These are phyloP conservation scores for Globisporangium barbulae DNA, from an alignment of 352 stramenopile genomes.

Conservation along the genomic window DNA sequence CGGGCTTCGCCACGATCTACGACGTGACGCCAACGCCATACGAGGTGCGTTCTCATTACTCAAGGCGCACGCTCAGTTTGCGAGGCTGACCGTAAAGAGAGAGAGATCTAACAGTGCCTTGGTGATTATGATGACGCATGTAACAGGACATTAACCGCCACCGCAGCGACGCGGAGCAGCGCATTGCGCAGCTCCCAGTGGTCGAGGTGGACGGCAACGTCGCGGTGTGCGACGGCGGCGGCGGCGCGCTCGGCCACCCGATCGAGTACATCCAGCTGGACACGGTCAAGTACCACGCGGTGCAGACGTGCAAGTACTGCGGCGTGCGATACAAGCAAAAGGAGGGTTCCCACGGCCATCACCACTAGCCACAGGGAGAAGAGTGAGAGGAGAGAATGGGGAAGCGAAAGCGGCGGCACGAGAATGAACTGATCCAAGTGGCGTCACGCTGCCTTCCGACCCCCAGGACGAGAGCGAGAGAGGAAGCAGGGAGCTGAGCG, in stretches of 20 bases:
- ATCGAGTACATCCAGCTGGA: conserved; percentile 95
- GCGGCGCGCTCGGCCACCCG: conserved; percentile 95
- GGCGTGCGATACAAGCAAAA: conserved; percentile 90
- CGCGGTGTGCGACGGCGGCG: conserved; percentile 95
- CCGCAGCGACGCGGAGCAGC: conserved; percentile 87
- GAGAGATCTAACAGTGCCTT: background rate
- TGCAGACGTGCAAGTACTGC: conserved; percentile 92
- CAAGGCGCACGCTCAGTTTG: background rate
- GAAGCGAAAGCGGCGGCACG: background rate
- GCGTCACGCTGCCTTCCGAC: background rate
- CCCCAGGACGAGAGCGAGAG: background rate
- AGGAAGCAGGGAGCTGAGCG: background rate
- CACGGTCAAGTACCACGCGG: conserved; percentile 66
- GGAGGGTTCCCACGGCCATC: conserved; percentile 55
- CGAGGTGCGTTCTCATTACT: conserved; percentile 33
- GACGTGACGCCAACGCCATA: conserved; percentile 50
- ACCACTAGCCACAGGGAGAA: conserved; percentile 26
- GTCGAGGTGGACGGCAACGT: conserved; percentile 91
- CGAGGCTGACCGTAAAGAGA: background rate
- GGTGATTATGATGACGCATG: background rate
- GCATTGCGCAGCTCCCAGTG: conserved; percentile 84
- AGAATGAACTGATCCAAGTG: background rate
- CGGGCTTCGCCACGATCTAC: conserved; percentile 67
- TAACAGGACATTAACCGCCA: conserved; percentile 75
- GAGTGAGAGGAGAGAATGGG: background rate